Percentiles rank a stretch among this genome's conserved stretches.
Evolutionary conservation across 805 yeast genomes (phyloP).

Genomic region (Saccharomycopsis selenospora): DNA sequence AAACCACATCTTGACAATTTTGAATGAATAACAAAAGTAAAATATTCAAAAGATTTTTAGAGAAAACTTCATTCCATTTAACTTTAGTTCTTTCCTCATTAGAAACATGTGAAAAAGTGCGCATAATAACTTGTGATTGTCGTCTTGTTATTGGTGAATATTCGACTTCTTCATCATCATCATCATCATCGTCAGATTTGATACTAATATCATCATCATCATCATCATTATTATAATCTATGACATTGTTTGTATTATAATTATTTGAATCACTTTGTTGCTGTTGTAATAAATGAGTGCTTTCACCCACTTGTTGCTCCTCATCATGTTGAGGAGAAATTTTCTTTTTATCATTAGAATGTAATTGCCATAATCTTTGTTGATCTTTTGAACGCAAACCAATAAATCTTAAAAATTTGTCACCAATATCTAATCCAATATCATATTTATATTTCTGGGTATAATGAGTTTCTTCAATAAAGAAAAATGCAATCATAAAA

Average conservation of each 20-base stretch:
- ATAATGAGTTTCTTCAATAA: conserved; percentile 48
- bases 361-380: conserved; percentile 25
- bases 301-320: neutral
- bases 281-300: neutral
- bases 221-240: no score
- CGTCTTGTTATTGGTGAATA: conserved; percentile 25
- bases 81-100: conserved; percentile 26
- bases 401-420: conserved; percentile 24
- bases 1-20: conserved; percentile 38
- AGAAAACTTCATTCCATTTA: conserved; percentile 28
- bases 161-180: conserved; percentile 8
- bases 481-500: conserved; percentile 35
- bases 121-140: conserved; percentile 27
- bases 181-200: neutral
- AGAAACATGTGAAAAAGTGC: conserved; percentile 29
- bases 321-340: conserved; percentile 21
- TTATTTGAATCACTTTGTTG: neutral
- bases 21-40: conserved; percentile 29
- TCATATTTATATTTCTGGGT: conserved; percentile 34
- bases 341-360: conserved; percentile 15
- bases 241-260: neutral
- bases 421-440: conserved; percentile 40
- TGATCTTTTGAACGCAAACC: conserved; percentile 24
- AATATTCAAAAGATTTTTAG: conserved; percentile 34
- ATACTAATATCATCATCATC: neutral